Conservation (phyloP, 176 grass and related monocot species). For the Rhynchospora tenuis region DNA sequence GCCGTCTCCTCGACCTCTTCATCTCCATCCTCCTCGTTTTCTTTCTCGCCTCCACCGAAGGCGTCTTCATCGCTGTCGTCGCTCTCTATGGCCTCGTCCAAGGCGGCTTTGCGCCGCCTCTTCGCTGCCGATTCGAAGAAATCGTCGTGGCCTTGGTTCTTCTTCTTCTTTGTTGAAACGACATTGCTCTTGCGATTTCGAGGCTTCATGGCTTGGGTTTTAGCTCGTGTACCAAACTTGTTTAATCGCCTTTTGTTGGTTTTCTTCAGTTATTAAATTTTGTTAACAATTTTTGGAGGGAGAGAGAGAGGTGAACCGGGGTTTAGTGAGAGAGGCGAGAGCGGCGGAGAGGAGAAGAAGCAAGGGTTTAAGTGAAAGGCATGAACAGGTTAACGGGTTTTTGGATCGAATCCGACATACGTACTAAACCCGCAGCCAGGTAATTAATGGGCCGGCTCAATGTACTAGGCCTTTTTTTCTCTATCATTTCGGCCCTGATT, state of each 20-base stretch:
- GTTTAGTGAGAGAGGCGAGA: not conserved
- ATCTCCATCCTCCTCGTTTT: conserved; percentile 25
- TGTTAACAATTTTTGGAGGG: not conserved
- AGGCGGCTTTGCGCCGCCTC: conserved; percentile 23
- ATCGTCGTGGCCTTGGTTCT: conserved; percentile 22
- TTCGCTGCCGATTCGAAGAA: conserved; percentile 80
- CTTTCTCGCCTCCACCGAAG: not conserved
- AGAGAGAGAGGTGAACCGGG: not conserved
- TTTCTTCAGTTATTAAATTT: not conserved
- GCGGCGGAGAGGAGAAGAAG: not conserved
- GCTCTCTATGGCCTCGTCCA: conserved; percentile 58
- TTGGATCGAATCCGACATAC: not conserved
- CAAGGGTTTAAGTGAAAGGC: conserved; percentile 10
- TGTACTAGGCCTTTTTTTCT: too few species aligned
- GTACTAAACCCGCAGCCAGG: not conserved
- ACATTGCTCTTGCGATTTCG: conserved; percentile 13
- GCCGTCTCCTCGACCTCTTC: conserved; percentile 49
- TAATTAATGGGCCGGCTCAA: not conserved
- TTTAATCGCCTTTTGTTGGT: not conserved
- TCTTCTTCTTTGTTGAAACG: conserved; percentile 9
- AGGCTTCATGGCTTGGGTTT: not conserved
- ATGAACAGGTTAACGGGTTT: not conserved
- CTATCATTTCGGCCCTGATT: too few species aligned
- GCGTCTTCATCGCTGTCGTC: conserved; percentile 51
- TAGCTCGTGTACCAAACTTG: not conserved